Evolutionary conservation across 2,329 filamentous ascomycete genomes (phyloP).

Genomic region (Trichoderma lentiforme): DNA sequence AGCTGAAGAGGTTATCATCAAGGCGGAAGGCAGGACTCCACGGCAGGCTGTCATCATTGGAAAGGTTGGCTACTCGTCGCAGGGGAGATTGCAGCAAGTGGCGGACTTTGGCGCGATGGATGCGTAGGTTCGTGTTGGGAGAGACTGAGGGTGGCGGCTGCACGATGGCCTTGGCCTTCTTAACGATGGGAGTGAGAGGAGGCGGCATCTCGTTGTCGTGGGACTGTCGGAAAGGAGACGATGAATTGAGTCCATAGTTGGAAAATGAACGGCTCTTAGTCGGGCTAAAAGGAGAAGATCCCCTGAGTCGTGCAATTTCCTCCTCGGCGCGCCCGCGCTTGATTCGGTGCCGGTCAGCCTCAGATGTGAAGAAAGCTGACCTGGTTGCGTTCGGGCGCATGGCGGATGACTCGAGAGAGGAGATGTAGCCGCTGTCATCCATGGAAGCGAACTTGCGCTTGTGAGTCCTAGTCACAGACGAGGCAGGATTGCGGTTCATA

Average conservation of each 20-base stretch:
- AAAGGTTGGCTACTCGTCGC: constrained; percentile 39
- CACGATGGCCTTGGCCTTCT: constrained; percentile 69
- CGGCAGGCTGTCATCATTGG: constrained; percentile 47
- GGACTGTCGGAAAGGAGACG: constrained; percentile 62
- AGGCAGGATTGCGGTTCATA: constrained; percentile 55
- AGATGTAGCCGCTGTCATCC: constrained; percentile 95
- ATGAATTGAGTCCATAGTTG: constrained; percentile 55
- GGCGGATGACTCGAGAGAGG: constrained; percentile 87
- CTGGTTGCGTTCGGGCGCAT: constrained; percentile 67
- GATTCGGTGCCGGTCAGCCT: constrained; percentile 73
- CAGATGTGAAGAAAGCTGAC: constrained; percentile 67
- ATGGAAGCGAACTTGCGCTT: constrained; percentile 77
- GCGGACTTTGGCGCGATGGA: constrained; percentile 80
- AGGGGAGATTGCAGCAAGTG: constrained; percentile 78
- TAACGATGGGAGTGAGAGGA: constrained; percentile 79
- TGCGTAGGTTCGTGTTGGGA: constrained; percentile 85
- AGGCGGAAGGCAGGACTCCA: constrained; percentile 68
- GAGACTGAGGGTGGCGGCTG: constrained; percentile 70
- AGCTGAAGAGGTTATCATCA: constrained; percentile 52
- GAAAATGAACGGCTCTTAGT: constrained; percentile 62
- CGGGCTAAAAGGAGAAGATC: constrained; percentile 90
- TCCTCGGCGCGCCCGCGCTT: constrained; percentile 92
- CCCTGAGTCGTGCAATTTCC: constrained; percentile 88
- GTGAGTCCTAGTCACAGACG: constrained; percentile 64
- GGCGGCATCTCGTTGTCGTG: constrained; percentile 62